A percentile compares a stretch with the other conserved stretches of the same genome.
These are phyloP conservation scores for Malassezia nana DNA, from an alignment of 1,284 basidiomycete species.

Conservation along the genomic window DNA sequence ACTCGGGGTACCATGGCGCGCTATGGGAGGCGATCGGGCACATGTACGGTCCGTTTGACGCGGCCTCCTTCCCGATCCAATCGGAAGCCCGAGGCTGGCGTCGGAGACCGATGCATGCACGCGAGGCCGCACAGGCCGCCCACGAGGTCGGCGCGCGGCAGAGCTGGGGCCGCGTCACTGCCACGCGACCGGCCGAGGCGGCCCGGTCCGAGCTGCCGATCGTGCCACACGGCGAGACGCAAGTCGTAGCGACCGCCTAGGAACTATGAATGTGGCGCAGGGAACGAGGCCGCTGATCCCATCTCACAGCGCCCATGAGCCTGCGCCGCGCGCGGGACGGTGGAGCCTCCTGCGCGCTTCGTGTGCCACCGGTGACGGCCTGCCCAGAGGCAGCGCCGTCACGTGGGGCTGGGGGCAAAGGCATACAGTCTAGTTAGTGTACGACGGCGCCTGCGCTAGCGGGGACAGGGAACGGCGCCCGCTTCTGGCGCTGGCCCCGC, in stretches of 20 bases:
- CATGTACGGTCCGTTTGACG: conserved; percentile 50
- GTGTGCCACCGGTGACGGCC: conserved; percentile 1
- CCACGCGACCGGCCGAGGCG: conserved; percentile 1
- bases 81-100: conserved; percentile 43
- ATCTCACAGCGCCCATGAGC: not conserved
- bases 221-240: conserved; percentile 30
- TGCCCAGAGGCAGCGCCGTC: conserved; percentile 5
- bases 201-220: conserved; percentile 18
- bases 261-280: not conserved
- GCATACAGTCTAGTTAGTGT: conserved; percentile 4
- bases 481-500: conserved; percentile 68
- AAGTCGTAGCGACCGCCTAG: not conserved
- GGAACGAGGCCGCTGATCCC: conserved; percentile 9
- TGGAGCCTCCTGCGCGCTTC: not conserved
- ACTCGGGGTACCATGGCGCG: conserved; percentile 49
- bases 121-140: conserved; percentile 28
- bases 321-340: conserved; percentile 4
- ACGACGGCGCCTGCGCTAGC: conserved; percentile 1
- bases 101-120: conserved; percentile 32
- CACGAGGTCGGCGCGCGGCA: conserved; percentile 30
- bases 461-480: not conserved
- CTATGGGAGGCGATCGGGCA: conserved; percentile 50
- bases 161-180: conserved; percentile 14
- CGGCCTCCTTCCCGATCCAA: conserved; percentile 52
- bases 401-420: not conserved